Base-by-base conservation (phyloP, 1,284 basidiomycete genomes). In the Amylostereum areolatum region DNA sequence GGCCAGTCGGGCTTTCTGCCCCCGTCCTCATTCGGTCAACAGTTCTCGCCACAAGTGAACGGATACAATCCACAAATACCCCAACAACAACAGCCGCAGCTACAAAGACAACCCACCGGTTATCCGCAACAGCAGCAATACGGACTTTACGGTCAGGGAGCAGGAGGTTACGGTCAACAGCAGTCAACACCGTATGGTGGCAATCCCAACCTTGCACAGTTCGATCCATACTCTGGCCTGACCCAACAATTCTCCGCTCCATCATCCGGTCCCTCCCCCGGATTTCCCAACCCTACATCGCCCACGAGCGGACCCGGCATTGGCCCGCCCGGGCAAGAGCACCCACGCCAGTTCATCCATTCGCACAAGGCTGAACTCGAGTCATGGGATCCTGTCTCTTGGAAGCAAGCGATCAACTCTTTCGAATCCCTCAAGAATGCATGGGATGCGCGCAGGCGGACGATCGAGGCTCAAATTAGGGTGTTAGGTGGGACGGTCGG, bases 281-380 rank as follows among this genome's bases (percentile, higher is more conserved):
- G n/a, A n/a, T n/a, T n/a, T n/a, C 41, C 7, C 12, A 8, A 35
- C n/a, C n/a, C 34, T 7, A 36, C 31, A 10, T 6, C 32, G 43
- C 28, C 52, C 29, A 33, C 51, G 18, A 48, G 41, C 32, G 51
- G 47, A 18, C 29, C 43, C n/a, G 37, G 36, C 2, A 48, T 45
- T 12, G 46, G 49, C 2, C 52, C 51, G 9, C 57, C 53, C 30
- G 45, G 55, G 24, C 46, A 52, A 10, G 62, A 57, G 44, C 69
- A 71, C 51, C 69, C 69, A 43, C 62, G 69, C 32, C 54, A 65
- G 39, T 69, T 61, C 52, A 63, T 70, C n/a, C 65, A 59, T 41
- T 37, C 59, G 31, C 63, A 70, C 56, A 70, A 69, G 51, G 52
- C 57, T 5, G 67, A 69, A 57, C 59, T 71, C 33, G 69, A 70